A percentile compares a stretch with the other conserved stretches of the same genome.
phyloP scores from a whole-genome alignment of 2,329 filamentous ascomycete species.

The Verticillium dahliae region DNA sequence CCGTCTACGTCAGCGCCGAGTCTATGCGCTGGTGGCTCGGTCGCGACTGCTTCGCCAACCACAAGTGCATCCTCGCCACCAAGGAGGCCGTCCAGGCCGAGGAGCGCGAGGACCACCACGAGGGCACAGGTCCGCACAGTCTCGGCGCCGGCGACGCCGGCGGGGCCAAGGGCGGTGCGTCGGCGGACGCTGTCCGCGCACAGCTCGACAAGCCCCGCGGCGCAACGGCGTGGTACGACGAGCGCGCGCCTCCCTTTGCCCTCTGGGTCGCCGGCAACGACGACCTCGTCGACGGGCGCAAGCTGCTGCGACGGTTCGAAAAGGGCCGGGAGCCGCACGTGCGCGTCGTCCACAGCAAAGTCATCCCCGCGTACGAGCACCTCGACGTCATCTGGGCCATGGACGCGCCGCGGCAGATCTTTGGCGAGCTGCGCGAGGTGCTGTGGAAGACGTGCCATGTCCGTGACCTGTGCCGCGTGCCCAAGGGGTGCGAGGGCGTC shows the following conservation, averaged over 20 bases:
- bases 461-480: constrained; percentile 53
- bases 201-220: constrained; percentile 35
- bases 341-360: constrained; percentile 69
- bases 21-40: constrained; percentile 96
- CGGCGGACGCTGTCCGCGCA: constrained; percentile 10
- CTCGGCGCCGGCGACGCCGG: constrained; percentile 27
- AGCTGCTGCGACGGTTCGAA: constrained; percentile 67
- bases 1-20: constrained; percentile 84
- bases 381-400: constrained; percentile 94
- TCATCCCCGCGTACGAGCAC: constrained; percentile 86
- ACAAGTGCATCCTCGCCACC: constrained; percentile 82
- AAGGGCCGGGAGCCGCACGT: constrained; percentile 76
- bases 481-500: constrained; percentile 55
- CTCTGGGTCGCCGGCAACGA: constrained; percentile 84
- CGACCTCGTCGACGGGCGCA: constrained; percentile 73
- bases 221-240: constrained; percentile 73
- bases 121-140: constrained; percentile 12
- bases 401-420: constrained; percentile 78
- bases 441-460: constrained; percentile 70
- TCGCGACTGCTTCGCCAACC: constrained; percentile 68
- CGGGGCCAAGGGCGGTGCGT: constrained; percentile 11
- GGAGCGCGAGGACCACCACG: constrained; percentile 51
- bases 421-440: constrained; percentile 71
- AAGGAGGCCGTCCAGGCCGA: constrained; percentile 60
- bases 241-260: constrained; percentile 73